Base-by-base conservation (phyloP, 2,329 filamentous ascomycete genomes). In the Penicillium italicum region DNA sequence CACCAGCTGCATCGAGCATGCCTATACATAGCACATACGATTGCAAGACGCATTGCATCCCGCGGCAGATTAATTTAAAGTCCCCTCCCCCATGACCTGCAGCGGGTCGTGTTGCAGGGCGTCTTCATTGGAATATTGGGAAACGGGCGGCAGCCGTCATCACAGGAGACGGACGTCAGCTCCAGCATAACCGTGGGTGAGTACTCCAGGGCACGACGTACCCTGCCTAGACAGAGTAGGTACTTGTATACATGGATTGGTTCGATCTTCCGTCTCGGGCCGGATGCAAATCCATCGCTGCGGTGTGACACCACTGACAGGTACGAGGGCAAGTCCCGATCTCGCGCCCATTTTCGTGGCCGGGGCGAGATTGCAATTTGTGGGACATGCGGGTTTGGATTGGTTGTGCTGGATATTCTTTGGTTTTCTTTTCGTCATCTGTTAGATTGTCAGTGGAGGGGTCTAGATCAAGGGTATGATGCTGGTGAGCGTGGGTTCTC, bases 301-400 rank as follows among this genome's bases (percentile, higher is more conserved):
- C 42, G 47, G 62, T 63, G 60, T 63, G 59, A 65, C 59, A 41
- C 50, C 43, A 37, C 44, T 53, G 55, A 59, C 55, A 63, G 60
- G 60, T 60, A 62, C 60, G 47, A 37, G 44, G 41, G 50, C 40
- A 52, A 53, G 55, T 36, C 28, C 42, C 53, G 51, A 63, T 60
- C 58, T 54, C 44, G 53, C 45, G 50, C 44, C 41, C 43, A 46
- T 56, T 52, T 44, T 58, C 44, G 59, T 59, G 46, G 45, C 43
- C 41, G 31, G 48, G 49, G 31, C 38, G 26, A 51, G 40, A 60
- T 60, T 58, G 34, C 8, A 63, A 63, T 62, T 20, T 18, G 54
- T 57, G 53, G 61, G 54, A 65, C 57, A 31, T 42, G 50, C 41
- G n/a, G 36, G 22, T 31, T 52, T 33, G 16, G 30, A 26, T 30